phyloP scores from a whole-genome alignment of 495 filamentous ascomycete genomes.

The Neurospora cerealis region DNA sequence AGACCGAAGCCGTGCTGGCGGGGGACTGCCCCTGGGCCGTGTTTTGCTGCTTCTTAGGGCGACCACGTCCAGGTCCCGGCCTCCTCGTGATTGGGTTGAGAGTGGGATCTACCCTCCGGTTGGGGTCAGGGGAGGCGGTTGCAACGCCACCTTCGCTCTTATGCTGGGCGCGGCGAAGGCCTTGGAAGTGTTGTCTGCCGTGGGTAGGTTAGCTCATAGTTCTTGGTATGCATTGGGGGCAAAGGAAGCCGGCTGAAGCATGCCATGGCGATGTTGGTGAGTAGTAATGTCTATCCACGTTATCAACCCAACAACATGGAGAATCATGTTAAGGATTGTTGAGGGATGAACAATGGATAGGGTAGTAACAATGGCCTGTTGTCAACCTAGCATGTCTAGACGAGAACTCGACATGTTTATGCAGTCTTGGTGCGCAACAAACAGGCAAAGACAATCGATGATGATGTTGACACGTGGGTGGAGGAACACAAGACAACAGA shows the following conservation, averaged over 20 bases:
- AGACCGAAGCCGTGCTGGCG: slow-evolving; percentile 1
- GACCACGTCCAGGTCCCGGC: slow-evolving; percentile 38
- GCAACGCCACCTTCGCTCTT: slow-evolving; percentile 26
- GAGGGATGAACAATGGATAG: not conserved
- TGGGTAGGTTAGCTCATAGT: slow-evolving; percentile 9
- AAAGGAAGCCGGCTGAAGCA: not conserved
- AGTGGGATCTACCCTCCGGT: slow-evolving; percentile 31
- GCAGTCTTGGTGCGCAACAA: not conserved
- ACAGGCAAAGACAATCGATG: not conserved
- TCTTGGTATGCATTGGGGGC: not conserved
- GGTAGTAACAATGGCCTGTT: not conserved
- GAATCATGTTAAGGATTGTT: not conserved
- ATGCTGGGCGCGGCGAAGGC: slow-evolving; percentile 35
- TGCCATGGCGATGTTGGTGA: not conserved
- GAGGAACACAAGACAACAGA: not conserved
- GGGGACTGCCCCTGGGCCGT: slow-evolving; percentile 5
- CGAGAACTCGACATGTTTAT: not conserved
- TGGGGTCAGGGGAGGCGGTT: slow-evolving; percentile 4
- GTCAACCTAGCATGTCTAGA: not conserved
- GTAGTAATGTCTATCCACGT: not conserved
- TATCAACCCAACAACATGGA: not conserved
- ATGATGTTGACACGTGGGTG: not conserved
- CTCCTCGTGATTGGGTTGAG: slow-evolving; percentile 40
- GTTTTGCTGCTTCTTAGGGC: slow-evolving; percentile 29
- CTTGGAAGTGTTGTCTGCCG: slow-evolving; percentile 41